Evolutionary conservation across 495 filamentous ascomycete genomes (phyloP).

Genomic region (Podospora appendiculata): DNA sequence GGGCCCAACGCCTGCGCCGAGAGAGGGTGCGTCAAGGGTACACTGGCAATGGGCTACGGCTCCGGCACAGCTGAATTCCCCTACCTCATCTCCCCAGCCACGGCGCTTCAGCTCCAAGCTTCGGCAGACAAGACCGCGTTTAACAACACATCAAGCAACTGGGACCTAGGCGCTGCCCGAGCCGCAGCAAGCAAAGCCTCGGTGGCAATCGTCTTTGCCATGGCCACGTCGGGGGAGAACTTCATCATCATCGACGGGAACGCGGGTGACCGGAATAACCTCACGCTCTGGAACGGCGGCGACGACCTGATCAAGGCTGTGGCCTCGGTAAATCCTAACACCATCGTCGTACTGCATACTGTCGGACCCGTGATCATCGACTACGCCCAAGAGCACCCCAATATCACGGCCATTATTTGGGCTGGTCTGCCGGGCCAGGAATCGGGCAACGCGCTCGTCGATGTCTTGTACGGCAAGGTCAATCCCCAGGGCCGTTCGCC

Average conservation of each 20-base stretch:
- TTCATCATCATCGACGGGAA: constrained; percentile 52
- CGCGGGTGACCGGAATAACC: constrained; percentile 45
- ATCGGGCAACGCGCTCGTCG: constrained; percentile 43
- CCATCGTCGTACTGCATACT: constrained; percentile 48
- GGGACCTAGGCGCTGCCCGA: constrained; percentile 24
- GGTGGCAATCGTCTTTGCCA: constrained; percentile 50
- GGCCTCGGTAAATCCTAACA: constrained; percentile 41
- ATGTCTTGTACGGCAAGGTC: constrained; percentile 42
- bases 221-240: constrained; percentile 46
- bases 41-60: constrained; percentile 48
- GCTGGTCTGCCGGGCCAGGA: constrained; percentile 50
- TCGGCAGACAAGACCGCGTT: constrained; percentile 17
- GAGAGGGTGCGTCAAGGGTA: constrained; percentile 45
- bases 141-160: constrained; percentile 25
- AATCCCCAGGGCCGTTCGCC: constrained; percentile 47
- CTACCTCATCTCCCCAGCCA: constrained; percentile 46
- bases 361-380: constrained; percentile 43
- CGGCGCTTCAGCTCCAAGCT: constrained; percentile 41
- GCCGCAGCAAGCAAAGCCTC: constrained; percentile 29
- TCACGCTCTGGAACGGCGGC: constrained; percentile 44
- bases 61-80: constrained; percentile 64
- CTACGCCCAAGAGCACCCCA: constrained; percentile 41
- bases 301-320: constrained; percentile 44
- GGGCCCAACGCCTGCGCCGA: constrained; percentile 37
- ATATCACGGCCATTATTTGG: constrained; percentile 50